Evolutionary conservation across 2,329 filamentous ascomycete genomes (phyloP).

Genomic region (Trichoderma lentiforme): DNA sequence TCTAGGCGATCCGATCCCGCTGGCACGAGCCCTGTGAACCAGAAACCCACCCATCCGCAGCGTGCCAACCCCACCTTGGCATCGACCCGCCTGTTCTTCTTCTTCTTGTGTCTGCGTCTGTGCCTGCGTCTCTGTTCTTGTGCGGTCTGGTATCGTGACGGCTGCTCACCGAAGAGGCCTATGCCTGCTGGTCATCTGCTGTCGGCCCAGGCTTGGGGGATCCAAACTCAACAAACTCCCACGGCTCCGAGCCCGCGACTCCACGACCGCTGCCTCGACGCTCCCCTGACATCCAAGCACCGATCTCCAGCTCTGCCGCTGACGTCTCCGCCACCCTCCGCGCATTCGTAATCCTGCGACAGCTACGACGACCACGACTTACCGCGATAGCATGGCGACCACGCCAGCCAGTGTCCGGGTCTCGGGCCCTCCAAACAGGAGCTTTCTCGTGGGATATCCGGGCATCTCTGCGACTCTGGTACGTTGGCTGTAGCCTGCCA

Average conservation of each 20-base stretch:
- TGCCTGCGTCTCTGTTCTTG: not conserved
- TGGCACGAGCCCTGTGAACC: slow-evolving; percentile 13
- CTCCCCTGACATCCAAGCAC: slow-evolving; percentile 3
- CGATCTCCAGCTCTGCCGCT: not conserved
- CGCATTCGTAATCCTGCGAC: slow-evolving; percentile 10
- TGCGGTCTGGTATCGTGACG: not conserved
- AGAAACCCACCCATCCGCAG: slow-evolving; percentile 8
- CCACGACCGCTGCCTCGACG: not conserved
- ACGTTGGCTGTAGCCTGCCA: slow-evolving; percentile 41
- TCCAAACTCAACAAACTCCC: not conserved
- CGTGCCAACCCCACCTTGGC: slow-evolving; percentile 17
- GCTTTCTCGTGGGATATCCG: slow-evolving; percentile 93
- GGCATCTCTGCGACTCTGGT: slow-evolving; percentile 97
- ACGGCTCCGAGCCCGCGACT: not conserved
- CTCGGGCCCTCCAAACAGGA: slow-evolving; percentile 94
- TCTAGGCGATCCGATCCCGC: slow-evolving; percentile 16
- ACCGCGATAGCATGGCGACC: slow-evolving; percentile 31
- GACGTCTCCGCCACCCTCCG: not conserved
- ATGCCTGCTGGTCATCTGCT: slow-evolving; percentile 17
- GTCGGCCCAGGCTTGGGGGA: slow-evolving; percentile 6
- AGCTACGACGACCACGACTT: not conserved
- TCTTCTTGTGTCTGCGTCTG: not conserved
- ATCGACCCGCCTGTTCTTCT: slow-evolving; percentile 16
- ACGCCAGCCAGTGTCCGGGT: slow-evolving; percentile 68
- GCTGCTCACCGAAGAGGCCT: slow-evolving; percentile 10